Evolutionary conservation across 108 stramenopile genomes (phyloP).

Genomic region (Cyclotella baltica): DNA sequence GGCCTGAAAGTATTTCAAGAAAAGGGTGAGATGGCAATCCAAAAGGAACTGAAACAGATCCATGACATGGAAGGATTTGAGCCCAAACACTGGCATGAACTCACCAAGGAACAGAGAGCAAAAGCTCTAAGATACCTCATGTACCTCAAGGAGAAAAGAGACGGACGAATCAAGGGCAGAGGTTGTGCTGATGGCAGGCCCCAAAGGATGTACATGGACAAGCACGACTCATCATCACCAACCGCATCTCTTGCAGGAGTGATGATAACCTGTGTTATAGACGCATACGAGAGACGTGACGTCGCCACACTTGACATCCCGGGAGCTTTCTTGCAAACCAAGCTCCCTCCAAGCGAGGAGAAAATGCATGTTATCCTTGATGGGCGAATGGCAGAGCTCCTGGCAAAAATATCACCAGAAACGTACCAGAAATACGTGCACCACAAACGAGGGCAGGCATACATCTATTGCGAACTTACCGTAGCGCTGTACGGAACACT

Average conservation of each 20-base stretch:
- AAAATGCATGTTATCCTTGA: background rate
- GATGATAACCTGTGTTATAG: background rate
- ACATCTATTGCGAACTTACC: slow-evolving; percentile 48
- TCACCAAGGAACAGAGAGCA: background rate
- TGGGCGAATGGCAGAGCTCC: background rate
- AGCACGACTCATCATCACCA: background rate
- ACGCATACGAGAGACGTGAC: background rate
- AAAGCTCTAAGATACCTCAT: background rate
- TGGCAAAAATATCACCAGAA: background rate
- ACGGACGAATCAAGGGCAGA: background rate
- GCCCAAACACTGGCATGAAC: background rate
- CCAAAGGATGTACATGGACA: background rate
- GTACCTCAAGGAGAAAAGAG: slow-evolving; percentile 1
- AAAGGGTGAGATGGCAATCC: too few species aligned
- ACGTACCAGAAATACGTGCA: background rate
- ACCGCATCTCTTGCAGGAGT: background rate
- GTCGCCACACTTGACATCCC: slow-evolving; percentile 4
- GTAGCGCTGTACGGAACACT: slow-evolving; percentile 45
- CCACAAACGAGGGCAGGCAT: slow-evolving; percentile 9
- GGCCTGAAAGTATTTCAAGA: background rate
- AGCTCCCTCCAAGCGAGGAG: background rate
- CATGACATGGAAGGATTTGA: too few species aligned
- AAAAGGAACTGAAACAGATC: too few species aligned
- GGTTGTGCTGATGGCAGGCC: background rate
- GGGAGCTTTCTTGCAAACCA: background rate